phyloP scores from a whole-genome alignment of 495 filamentous ascomycete species.

The Annulohypoxylon bovei region DNA sequence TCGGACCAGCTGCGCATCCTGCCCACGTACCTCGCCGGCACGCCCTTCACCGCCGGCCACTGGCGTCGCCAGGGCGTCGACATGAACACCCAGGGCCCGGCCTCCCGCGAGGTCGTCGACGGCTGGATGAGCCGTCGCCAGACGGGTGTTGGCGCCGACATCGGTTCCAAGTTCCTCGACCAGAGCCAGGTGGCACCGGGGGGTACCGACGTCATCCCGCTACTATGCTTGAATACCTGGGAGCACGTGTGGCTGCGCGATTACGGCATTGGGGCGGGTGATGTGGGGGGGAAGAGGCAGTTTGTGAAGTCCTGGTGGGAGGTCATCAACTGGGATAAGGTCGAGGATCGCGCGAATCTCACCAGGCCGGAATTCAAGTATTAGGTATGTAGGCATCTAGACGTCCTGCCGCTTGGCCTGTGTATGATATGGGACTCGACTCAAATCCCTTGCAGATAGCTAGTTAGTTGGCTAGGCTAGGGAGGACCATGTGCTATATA shows the following conservation, averaged over 20 bases:
- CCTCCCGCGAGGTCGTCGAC: conserved; percentile 19
- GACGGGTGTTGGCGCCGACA: conserved; percentile 50
- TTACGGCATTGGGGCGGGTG: conserved; percentile 68
- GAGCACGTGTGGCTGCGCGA: conserved; percentile 92
- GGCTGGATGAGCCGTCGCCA: conserved; percentile 50
- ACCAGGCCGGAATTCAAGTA: conserved; percentile 18
- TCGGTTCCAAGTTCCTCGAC: conserved; percentile 32
- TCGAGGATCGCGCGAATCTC: conserved; percentile 53
- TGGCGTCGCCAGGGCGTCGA: conserved; percentile 82
- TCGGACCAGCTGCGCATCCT: conserved; percentile 73
- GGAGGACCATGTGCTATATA: conserved; percentile 35
- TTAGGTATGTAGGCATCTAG: neutral
- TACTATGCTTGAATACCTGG: conserved; percentile 95
- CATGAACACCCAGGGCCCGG: conserved; percentile 71
- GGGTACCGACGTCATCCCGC: conserved; percentile 73
- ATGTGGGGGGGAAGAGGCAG: conserved; percentile 70
- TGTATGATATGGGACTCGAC: conserved; percentile 43
- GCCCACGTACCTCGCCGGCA: conserved; percentile 89
- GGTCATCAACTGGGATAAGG: conserved; percentile 82
- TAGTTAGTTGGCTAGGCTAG: neutral
- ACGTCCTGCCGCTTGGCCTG: neutral
- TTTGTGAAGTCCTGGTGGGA: conserved; percentile 90
- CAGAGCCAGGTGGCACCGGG: conserved; percentile 65
- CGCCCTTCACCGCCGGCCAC: conserved; percentile 85
- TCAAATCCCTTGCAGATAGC: conserved; percentile 20